Base-by-base conservation (phyloP, 2,329 filamentous ascomycete species). In the Colletotrichum liaoningense region DNA sequence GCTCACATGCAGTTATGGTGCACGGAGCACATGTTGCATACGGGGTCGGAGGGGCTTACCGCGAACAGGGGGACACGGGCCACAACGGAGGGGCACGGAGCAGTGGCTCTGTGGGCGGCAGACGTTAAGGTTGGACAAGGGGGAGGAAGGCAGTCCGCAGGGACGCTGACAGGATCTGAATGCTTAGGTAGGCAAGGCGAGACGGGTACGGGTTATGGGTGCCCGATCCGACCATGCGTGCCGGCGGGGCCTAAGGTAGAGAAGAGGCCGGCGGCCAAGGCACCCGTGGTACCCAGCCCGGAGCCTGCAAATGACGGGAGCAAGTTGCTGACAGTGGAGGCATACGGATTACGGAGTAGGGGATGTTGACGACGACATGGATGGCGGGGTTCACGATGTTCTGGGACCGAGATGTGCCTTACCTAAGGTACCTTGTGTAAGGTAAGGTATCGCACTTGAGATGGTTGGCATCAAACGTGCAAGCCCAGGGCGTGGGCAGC, bases 91-190 rank as follows among this genome's bases (percentile, higher is more conserved):
- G 16, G 46, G 57, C 57, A 67, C 55, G 28, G 55, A 33, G 55
- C 54, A 58, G 35, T 57, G 54, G 63, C 33, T 28, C 64, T 52
- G 38, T 67, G 38, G 26, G 28, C 19, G 24, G 59, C 22, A 49
- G 46, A 52, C 33, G 63, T 67, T 71, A 67, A 67, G 63, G 63
- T 71, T 67, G 56, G 52, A 19, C 63, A n/a, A 35, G 68, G 68
- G 46, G 46, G 55, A 26, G 19, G 5, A 26, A 52, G 33, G 60
- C 24, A 56, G 59, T 7, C 33, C 33, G 33, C 14, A 26, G 46
- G 33, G 60, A 46, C 42, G 59, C 35, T 58, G 67, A 35, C 35
- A 46, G 57, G 56, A 56, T 62, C 49, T n/a, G 28, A 56, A 0
- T 42, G 63, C 33, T 66, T 58, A 70, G 55, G 42, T 60, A 60